Evolutionary conservation across 1,284 basidiomycete genomes (phyloP).

Genomic region (Heliocybe sulcata): DNA sequence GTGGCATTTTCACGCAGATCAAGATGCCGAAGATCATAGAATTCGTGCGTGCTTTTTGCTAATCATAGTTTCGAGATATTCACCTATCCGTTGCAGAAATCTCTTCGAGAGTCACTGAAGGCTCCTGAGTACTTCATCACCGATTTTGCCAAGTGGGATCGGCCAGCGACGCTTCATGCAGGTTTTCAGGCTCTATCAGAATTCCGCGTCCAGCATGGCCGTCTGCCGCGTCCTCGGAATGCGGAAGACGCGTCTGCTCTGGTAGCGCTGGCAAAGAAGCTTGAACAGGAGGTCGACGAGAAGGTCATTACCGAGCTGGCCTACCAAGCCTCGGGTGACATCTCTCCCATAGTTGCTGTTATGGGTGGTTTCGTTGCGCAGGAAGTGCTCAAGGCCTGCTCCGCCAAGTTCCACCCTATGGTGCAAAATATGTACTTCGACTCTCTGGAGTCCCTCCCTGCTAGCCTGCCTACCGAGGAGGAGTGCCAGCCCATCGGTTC

Average conservation of each 20-base stretch:
- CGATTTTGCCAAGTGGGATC: constrained; percentile 97
- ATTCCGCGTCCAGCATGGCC: constrained; percentile 65
- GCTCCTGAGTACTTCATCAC: constrained; percentile 90
- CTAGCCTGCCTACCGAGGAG: constrained; percentile 68
- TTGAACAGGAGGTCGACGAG: constrained; percentile 74
- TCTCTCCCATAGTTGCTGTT: constrained; percentile 90
- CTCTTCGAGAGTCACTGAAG: constrained; percentile 80
- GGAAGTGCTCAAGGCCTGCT: constrained; percentile 95
- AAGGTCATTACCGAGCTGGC: constrained; percentile 81
- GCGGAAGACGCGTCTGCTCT: constrained; percentile 73
- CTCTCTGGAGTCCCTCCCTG: constrained; percentile 90
- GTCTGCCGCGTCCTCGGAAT: constrained; percentile 83
- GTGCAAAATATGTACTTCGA: constrained; percentile 97
- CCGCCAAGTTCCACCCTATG: constrained; percentile 98
- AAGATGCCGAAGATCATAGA: constrained; percentile 97
- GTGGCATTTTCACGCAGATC: constrained; percentile 97
- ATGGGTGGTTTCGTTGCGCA: constrained; percentile 98
- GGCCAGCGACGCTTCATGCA: constrained; percentile 84
- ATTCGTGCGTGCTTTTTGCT: constrained; percentile 56
- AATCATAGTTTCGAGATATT: neutral
- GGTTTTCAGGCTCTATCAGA: constrained; percentile 93
- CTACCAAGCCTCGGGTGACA: constrained; percentile 90
- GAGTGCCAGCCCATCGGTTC: constrained; percentile 82
- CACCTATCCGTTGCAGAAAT: constrained; percentile 57
- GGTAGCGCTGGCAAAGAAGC: constrained; percentile 71